Evolutionary conservation across 1,284 basidiomycete genomes (phyloP).

Genomic region (Ceratobasidium papillatum): DNA sequence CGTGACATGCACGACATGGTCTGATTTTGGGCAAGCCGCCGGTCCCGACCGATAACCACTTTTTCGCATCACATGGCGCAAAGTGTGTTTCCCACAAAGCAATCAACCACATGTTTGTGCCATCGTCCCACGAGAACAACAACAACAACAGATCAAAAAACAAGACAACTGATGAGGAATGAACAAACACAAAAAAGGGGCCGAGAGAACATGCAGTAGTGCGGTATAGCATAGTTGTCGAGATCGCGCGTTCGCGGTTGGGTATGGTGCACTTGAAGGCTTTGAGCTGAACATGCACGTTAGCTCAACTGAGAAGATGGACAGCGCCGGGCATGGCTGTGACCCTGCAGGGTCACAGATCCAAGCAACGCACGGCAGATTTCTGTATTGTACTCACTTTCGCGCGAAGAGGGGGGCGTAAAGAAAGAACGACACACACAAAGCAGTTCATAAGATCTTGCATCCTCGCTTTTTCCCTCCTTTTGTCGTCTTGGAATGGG

Average conservation of each 20-base stretch:
- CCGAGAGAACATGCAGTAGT: slow-evolving; percentile 2
- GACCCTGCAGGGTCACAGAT: slow-evolving; percentile 25
- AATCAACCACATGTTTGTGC: slow-evolving; percentile 7
- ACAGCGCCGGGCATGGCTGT: not conserved
- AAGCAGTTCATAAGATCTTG: slow-evolving; percentile 52
- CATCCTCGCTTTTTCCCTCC: slow-evolving; percentile 48
- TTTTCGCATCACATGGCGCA: not conserved
- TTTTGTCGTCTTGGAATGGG: slow-evolving; percentile 14
- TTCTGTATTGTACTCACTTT: not conserved
- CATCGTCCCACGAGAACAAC: not conserved
- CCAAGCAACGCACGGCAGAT: slow-evolving; percentile 19
- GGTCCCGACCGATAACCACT: no score
- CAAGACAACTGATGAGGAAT: not conserved
- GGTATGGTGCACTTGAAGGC: not conserved
- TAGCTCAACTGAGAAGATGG: slow-evolving; percentile 20
- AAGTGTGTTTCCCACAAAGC: not conserved
- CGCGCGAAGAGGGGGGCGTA: not conserved
- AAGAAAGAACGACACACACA: not conserved
- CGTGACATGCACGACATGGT: not conserved
- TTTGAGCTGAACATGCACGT: not conserved
- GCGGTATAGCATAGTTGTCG: slow-evolving; percentile 16
- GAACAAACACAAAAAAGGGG: not conserved
- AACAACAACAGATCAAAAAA: slow-evolving; percentile 14
- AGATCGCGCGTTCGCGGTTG: not conserved
- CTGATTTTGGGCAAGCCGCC: not conserved